These are phyloP conservation scores for Rhodomyrtus psidioides DNA, from an alignment of 441 rosid species.

Conservation along the genomic window DNA sequence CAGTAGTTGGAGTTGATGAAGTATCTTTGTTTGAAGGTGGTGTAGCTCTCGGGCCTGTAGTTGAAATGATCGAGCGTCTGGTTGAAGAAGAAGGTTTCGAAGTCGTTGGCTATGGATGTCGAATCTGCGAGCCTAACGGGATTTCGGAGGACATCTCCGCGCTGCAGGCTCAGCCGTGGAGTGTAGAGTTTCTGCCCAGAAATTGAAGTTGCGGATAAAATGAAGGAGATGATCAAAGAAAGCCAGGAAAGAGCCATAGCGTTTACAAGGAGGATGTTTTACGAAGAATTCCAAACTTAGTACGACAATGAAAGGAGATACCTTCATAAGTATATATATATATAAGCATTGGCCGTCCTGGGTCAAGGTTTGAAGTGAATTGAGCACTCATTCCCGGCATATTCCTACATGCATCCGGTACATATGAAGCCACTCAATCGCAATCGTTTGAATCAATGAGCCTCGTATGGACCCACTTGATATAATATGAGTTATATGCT, in stretches of 20 bases:
- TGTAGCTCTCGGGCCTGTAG: slow-evolving; percentile 27
- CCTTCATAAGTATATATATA: neutral
- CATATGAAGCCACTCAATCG: neutral
- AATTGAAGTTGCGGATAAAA: neutral
- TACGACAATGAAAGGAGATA: neutral
- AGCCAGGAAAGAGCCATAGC: neutral
- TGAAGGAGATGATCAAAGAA: neutral
- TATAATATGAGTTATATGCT: neutral
- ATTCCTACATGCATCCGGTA: neutral
- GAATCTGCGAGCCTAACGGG: neutral
- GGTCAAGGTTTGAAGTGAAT: neutral
- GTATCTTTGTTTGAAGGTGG: slow-evolving; percentile 23
- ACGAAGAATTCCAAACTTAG: neutral
- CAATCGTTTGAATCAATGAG: neutral
- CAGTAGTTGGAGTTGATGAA: slow-evolving; percentile 26
- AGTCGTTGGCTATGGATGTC: neutral
- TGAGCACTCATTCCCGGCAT: neutral
- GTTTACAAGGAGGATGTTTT: neutral
- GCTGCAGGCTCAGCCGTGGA: neutral
- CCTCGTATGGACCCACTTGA: neutral
- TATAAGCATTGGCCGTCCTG: neutral
- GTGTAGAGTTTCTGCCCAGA: neutral
- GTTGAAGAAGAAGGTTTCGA: neutral
- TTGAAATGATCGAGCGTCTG: slow-evolving; percentile 39
- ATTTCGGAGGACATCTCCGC: neutral